Conservation (phyloP, 1,139 yeast genomes). For the Pneumocystis canis region DNA sequence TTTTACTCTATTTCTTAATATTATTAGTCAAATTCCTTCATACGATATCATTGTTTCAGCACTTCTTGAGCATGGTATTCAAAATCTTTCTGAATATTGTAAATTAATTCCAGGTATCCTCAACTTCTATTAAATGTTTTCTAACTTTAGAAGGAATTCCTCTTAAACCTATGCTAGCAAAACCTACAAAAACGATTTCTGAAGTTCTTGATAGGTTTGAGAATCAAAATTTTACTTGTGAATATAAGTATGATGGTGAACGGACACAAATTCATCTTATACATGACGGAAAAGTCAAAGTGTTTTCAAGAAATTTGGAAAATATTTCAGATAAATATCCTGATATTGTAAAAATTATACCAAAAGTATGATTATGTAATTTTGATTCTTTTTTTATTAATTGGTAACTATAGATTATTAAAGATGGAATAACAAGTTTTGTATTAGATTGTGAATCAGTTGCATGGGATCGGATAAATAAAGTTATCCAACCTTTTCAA, state of each 20-base stretch:
- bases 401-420: conserved; percentile 48
- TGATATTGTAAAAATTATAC: conserved; percentile 43
- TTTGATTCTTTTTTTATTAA: background rate
- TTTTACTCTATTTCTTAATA: background rate
- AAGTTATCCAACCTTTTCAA: conserved; percentile 83
- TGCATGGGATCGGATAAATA: conserved; percentile 77
- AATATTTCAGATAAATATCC: conserved; percentile 96
- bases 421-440: conserved; percentile 33
- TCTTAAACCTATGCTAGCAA: conserved; percentile 92
- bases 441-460: conserved; percentile 95
- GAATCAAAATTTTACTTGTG: conserved; percentile 68
- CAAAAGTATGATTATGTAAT: background rate
- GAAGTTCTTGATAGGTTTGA: conserved; percentile 75
- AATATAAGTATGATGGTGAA: conserved; percentile 94
- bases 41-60: conserved; percentile 61
- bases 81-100: conserved; percentile 50
- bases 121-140: background rate
- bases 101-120: conserved; percentile 52
- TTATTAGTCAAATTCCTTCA: conserved; percentile 54
- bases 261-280: conserved; percentile 85
- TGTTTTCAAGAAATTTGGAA: conserved; percentile 88
- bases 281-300: conserved; percentile 48
- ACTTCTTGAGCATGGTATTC: conserved; percentile 54
- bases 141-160: conserved; percentile 44
- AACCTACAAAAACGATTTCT: conserved; percentile 83